Evolutionary conservation across 106 monocot genomes (phyloP).

Genomic region (Triglochin maritima): DNA sequence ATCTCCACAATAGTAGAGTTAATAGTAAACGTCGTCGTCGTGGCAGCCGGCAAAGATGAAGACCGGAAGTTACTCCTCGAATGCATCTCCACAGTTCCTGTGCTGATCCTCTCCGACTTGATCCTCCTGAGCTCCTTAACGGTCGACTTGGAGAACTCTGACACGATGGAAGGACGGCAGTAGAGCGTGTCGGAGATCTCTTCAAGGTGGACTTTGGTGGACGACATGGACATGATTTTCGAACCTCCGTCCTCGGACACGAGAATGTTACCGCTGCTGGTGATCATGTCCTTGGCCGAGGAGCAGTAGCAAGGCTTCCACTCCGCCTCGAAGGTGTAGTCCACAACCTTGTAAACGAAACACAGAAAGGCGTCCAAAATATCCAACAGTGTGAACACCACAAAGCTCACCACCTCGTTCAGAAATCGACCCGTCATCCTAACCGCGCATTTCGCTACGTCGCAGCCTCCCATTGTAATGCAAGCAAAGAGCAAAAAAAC

Average conservation of each 20-base stretch:
- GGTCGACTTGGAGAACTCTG: slow-evolving; percentile 27
- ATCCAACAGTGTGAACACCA: slow-evolving; percentile 65
- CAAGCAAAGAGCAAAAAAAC: no score
- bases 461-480: background rate
- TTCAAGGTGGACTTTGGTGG: slow-evolving; percentile 50
- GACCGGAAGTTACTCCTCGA: background rate
- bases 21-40: slow-evolving; percentile 1
- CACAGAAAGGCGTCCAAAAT: slow-evolving; percentile 69
- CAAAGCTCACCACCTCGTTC: slow-evolving; percentile 58
- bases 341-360: slow-evolving; percentile 64
- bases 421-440: slow-evolving; percentile 26
- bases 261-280: slow-evolving; percentile 37
- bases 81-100: background rate
- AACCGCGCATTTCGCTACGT: slow-evolving; percentile 9
- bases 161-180: slow-evolving; percentile 45
- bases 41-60: background rate
- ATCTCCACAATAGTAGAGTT: background rate
- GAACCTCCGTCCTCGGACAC: slow-evolving; percentile 54
- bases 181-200: slow-evolving; percentile 92
- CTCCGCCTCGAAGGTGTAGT: slow-evolving; percentile 60
- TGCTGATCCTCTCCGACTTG: slow-evolving; percentile 17
- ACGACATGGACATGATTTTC: slow-evolving; percentile 51
- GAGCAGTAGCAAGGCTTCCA: slow-evolving; percentile 87
- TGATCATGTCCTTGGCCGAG: slow-evolving; percentile 37
- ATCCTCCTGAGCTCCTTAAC: slow-evolving; percentile 39